Evolutionary conservation across 352 stramenopile species (phyloP).

Genomic region (Porosira glacialis): DNA sequence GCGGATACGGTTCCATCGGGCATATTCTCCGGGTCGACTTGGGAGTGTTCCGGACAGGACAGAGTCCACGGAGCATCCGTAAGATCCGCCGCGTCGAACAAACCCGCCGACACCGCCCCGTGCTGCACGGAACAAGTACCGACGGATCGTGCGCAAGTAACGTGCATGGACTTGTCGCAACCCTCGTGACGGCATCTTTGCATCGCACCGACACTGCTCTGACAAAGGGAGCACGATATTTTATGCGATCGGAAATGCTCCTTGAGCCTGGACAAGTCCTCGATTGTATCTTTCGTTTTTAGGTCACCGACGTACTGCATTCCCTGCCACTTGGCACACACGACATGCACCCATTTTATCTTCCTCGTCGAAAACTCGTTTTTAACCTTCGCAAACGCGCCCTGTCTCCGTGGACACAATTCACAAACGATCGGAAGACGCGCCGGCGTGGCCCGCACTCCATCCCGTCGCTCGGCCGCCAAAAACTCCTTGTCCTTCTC

Average conservation of each 20-base stretch:
- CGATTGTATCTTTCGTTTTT: conserved; percentile 52
- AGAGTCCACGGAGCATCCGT: conserved; percentile 62
- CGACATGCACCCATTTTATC: conserved; percentile 73
- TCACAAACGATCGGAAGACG: conserved; percentile 68
- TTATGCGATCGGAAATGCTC: conserved; percentile 45
- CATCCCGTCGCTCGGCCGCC: conserved; percentile 53
- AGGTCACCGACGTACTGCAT: conserved; percentile 68
- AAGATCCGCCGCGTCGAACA: conserved; percentile 26
- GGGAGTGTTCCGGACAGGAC: conserved; percentile 70
- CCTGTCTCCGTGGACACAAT: conserved; percentile 70
- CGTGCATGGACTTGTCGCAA: conserved; percentile 71
- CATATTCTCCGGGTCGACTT: conserved; percentile 39
- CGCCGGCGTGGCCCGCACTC: conserved; percentile 20
- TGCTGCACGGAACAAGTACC: conserved; percentile 76
- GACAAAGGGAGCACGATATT: conserved; percentile 65
- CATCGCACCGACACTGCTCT: conserved; percentile 63
- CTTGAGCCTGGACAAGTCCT: conserved; percentile 71
- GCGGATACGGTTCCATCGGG: conserved; percentile 44
- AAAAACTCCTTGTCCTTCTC: conserved; percentile 50
- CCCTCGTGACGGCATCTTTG: conserved; percentile 59
- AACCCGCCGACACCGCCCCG: conserved; percentile 70
- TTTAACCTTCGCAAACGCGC: conserved; percentile 70
- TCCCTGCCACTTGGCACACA: conserved; percentile 80
- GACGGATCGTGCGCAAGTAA: conserved; percentile 70
- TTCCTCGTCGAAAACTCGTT: conserved; percentile 33